phyloP scores from a whole-genome alignment of 352 stramenopile species.

The Phytophthora sansomeana region DNA sequence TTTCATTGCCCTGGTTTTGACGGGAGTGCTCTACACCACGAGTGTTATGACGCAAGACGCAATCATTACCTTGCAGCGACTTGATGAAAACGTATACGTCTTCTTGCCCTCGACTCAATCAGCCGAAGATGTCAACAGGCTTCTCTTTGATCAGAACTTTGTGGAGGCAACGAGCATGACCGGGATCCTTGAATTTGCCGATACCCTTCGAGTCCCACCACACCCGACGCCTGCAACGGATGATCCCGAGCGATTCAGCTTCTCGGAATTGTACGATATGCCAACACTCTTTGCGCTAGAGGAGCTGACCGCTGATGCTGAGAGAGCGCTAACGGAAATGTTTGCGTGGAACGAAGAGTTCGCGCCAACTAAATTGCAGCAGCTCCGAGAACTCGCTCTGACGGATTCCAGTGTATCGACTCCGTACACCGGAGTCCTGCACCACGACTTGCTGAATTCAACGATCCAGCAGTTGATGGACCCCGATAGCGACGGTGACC shows the following conservation, averaged over 20 bases:
- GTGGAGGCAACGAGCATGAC: conserved; percentile 41
- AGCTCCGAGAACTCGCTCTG: conserved; percentile 46
- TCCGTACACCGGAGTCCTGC: conserved; percentile 56
- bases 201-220: conserved; percentile 68
- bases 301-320: conserved; percentile 10
- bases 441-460: conserved; percentile 61
- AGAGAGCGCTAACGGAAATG: conserved; percentile 41
- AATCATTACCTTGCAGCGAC: conserved; percentile 46
- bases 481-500: conserved; percentile 45
- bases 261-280: conserved; percentile 58
- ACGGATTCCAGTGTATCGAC: conserved; percentile 50
- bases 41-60: conserved; percentile 60
- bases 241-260: conserved; percentile 48
- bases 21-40: conserved; percentile 58
- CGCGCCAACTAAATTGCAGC: conserved; percentile 27
- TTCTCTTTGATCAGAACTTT: conserved; percentile 63
- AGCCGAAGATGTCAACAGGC: conserved; percentile 31
- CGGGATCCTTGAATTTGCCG: conserved; percentile 58
- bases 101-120: conserved; percentile 36
- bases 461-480: conserved; percentile 51
- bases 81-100: conserved; percentile 42
- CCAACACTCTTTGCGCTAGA: conserved; percentile 54
- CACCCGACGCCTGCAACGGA: conserved; percentile 58
- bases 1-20: conserved; percentile 51
- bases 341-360: conserved; percentile 71